A percentile compares a stretch with the other conserved stretches of the same genome.
phyloP scores from a whole-genome alignment of 2,329 filamentous ascomycete genomes.

The Trichophyton benhamiae region DNA sequence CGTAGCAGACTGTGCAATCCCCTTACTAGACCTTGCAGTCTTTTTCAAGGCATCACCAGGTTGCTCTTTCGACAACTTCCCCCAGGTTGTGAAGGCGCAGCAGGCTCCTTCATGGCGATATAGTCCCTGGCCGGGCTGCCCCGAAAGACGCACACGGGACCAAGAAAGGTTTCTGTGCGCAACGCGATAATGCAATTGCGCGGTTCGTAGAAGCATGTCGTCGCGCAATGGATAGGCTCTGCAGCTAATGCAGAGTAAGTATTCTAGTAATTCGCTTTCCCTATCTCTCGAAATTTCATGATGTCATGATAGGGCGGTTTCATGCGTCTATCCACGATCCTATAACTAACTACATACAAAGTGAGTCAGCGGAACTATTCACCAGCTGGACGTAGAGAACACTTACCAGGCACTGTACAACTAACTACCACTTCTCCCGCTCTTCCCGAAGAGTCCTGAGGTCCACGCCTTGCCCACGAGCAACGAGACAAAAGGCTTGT shows the following conservation, averaged over 20 bases:
- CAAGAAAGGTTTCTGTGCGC: conserved; percentile 15
- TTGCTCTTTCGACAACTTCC: conserved; percentile 17
- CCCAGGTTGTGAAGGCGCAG: conserved; percentile 21
- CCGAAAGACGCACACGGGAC: conserved; percentile 17
- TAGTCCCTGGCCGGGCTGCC: conserved; percentile 17
- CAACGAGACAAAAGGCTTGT: not conserved
- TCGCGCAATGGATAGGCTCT: not conserved
- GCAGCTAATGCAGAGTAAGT: not conserved
- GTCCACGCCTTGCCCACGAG: not conserved
- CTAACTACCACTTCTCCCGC: not conserved
- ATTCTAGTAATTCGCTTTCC: not conserved
- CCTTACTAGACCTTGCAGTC: not conserved
- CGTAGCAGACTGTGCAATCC: not conserved
- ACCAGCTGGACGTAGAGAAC: not conserved
- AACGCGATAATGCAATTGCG: conserved; percentile 25
- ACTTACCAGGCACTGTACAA: not conserved
- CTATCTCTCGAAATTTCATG: not conserved
- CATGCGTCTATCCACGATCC: not conserved
- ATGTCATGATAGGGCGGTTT: not conserved
- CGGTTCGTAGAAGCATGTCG: conserved; percentile 23
- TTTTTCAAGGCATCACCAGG: conserved; percentile 6
- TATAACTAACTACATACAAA: not conserved
- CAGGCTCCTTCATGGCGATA: conserved; percentile 16
- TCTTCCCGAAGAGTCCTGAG: not conserved
- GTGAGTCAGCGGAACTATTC: not conserved